Base-by-base conservation (phyloP, 23 red algal genomes). In the Gracilaria vermiculophylla region DNA sequence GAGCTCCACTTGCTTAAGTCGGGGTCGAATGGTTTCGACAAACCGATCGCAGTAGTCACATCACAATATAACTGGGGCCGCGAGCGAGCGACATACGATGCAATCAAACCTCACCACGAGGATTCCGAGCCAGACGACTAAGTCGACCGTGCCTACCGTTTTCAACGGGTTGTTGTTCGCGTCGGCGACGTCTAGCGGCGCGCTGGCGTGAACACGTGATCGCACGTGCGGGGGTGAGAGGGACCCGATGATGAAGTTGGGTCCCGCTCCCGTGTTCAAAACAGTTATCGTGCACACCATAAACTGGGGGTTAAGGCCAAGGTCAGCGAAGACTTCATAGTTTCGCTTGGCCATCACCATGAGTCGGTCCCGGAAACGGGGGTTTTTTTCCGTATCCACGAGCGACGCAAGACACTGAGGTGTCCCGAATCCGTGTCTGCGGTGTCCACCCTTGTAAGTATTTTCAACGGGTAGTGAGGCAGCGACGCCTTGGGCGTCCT, bases 11-110 rank as follows among this genome's bases (percentile, higher is more conserved):
- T 23, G 54, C 56, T 36, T 50, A 27, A 45, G 34, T 8, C 80
- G 80, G 24, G 80, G 80, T 9, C 35, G 33, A 15, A 69, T 83
- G 12, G 56, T 0, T 6, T 83, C 80, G 41, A 83, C 56, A 43
- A 62, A 83, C 21, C 60, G 36, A 29, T 83, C 80, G 61, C 80
- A 83, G 41, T 65, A 83, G 23, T 72, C 80, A 51, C 80, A 83
- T 48, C 80, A 58, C 20, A 83, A 24, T 42, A 83, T 66, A 25
- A 83, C 57, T 0, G 58, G 80, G n/a, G 78, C 78, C n/a, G 80
- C 80, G 17, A 83, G 13, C 62, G 54, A 65, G 34, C 62, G 54
- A 31, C 80, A 72, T 16, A 52, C 80, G 32, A 83, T 66, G 33
- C 69, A 83, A 53, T 69, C 42, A 16, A 83, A 16, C 27, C 70